Base-by-base conservation (phyloP, 1,284 basidiomycete genomes). In the Moesziomyces antarcticus region DNA sequence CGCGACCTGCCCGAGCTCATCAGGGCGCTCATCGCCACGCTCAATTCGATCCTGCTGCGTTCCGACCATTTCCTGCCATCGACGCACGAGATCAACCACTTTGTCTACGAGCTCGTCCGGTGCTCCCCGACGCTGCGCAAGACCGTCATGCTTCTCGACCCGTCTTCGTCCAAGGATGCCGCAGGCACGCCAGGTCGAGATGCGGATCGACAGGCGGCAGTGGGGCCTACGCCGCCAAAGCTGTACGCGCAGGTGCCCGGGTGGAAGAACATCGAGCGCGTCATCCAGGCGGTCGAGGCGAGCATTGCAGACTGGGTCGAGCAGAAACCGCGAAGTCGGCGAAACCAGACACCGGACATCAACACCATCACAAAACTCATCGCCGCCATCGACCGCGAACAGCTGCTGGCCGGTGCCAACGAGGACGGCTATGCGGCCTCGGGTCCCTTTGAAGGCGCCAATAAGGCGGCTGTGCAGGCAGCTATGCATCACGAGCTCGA, bases 91-190 rank as follows among this genome's bases (percentile, higher is more conserved):
- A 72, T 70, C 24, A 52, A 78, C 16, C 63, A 73, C 21, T 72
- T 80, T 11, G 49, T 80, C 9, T 81, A 81, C 60, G 79, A 81
- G 60, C 60, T 80, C 8, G 70, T 77, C 1, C 58, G 79, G n/a
- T 65, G 61, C 30, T 55, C 59, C 9, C 30, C 46, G 13, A 59
- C 58, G 5, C 66, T 81, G n/a, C 54, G 67, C 16, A 57, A 54
- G 27, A 42, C 58, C 3, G 70, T 70, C 13, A 24, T 63, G 46
- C 69, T 66, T 16, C 50, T 67, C n/a, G 71, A 72, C 22, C 51
- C 56, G 13, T 43, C 49, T 5, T 16, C 14, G 37, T 18, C 49
- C 14, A 52, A n/a, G 21, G 52, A 44, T 4, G n/a, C 24, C 35
- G 8, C 45, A 21, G 37, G 18, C 8, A 44, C 44, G 5, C 43